A percentile compares a stretch with the other conserved stretches of the same genome.
Evolutionary conservation across 805 yeast genomes (phyloP).

Genomic region (Starmerella stigmatis): DNA sequence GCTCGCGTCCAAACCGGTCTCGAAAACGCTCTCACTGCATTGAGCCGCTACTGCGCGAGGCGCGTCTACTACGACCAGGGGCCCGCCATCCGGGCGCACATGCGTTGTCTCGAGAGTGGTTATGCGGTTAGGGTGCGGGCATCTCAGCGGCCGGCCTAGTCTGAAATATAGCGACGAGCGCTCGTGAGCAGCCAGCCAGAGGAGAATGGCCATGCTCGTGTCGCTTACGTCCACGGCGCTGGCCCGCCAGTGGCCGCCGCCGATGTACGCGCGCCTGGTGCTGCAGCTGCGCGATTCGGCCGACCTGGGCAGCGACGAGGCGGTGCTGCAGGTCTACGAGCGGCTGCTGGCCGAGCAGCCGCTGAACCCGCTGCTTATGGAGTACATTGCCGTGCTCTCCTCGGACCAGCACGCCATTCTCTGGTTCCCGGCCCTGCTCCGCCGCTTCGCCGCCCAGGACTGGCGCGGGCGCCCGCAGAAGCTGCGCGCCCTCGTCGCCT

Average conservation of each 20-base stretch:
- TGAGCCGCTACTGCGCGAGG: no score
- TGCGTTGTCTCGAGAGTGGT: no score
- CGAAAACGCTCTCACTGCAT: no score
- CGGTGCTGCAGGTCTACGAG: constrained; percentile 9
- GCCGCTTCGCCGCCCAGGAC: constrained; percentile 5
- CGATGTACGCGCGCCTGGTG: constrained; percentile 25
- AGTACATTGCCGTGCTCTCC: constrained; percentile 25
- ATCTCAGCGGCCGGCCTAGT: not conserved
- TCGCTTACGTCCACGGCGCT: constrained; percentile 24
- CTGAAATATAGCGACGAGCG: not conserved
- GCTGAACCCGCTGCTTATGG: constrained; percentile 25
- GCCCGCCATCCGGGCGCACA: no score
- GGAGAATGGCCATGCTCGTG: constrained; percentile 13
- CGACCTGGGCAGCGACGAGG: constrained; percentile 2
- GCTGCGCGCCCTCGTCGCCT: constrained; percentile 13
- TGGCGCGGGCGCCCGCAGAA: constrained; percentile 3
- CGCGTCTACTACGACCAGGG: no score
- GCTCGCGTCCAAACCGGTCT: no score
- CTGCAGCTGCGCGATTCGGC: constrained; percentile 27
- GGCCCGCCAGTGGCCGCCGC: constrained; percentile 24
- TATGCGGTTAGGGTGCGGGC: no score
- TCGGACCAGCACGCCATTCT: constrained; percentile 23
- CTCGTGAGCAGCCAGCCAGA: constrained; percentile 4
- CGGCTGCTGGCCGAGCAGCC: constrained; percentile 6
- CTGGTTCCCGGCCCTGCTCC: constrained; percentile 20